phyloP scores from a whole-genome alignment of 2,329 filamentous ascomycete species.

The Camptophora hylomeconis region DNA sequence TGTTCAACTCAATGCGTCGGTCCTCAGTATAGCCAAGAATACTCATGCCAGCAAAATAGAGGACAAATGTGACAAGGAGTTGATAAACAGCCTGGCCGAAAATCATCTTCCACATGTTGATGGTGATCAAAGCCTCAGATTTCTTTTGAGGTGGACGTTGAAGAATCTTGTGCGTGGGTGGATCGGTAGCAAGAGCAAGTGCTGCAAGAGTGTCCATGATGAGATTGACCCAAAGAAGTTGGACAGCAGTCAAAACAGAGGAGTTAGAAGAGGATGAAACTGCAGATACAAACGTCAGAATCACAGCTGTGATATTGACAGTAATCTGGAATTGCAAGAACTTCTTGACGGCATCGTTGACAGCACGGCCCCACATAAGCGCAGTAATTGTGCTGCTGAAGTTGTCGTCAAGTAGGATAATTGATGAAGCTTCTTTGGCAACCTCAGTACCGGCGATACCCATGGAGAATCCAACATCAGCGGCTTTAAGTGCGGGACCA shows the following conservation, averaged over 20 bases:
- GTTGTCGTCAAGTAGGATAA: slow-evolving; percentile 55
- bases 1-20: slow-evolving; percentile 45
- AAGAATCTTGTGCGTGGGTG: slow-evolving; percentile 69
- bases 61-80: slow-evolving; percentile 61
- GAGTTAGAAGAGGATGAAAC: slow-evolving; percentile 55
- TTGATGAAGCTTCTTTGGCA: slow-evolving; percentile 55
- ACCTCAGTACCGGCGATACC: slow-evolving; percentile 54
- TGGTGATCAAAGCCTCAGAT: slow-evolving; percentile 63
- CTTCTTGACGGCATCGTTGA: slow-evolving; percentile 56
- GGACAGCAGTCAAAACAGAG: slow-evolving; percentile 75
- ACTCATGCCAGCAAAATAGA: slow-evolving; percentile 59
- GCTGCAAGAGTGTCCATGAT: slow-evolving; percentile 97
- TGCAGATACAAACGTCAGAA: slow-evolving; percentile 76
- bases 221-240: slow-evolving; percentile 89
- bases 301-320: slow-evolving; percentile 83
- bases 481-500: slow-evolving; percentile 50
- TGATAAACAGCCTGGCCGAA: slow-evolving; percentile 85
- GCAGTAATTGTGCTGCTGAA: slow-evolving; percentile 53
- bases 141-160: slow-evolving; percentile 69
- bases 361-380: slow-evolving; percentile 54
- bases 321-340: slow-evolving; percentile 55
- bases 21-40: slow-evolving; percentile 47
- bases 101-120: slow-evolving; percentile 99
- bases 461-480: slow-evolving; percentile 58
- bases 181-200: slow-evolving; percentile 76